Evolutionary conservation across 768 basidiomycete genomes (phyloP).

Genomic region (Pleurotus eryngii): DNA sequence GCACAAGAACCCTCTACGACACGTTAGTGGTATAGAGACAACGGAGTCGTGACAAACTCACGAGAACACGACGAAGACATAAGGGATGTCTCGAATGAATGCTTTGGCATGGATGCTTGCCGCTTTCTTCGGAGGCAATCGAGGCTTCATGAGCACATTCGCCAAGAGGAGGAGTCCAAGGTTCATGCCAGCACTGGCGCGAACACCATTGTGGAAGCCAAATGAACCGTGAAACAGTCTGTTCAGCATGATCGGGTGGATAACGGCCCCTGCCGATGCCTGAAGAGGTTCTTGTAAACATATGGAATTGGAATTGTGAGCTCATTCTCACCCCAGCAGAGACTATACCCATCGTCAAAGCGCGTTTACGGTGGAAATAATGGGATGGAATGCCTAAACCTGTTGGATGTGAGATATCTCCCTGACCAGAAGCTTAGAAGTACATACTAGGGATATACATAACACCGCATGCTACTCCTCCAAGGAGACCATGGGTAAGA

Average conservation of each 20-base stretch:
- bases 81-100: constrained; percentile 30
- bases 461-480: constrained; percentile 47
- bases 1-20: constrained; percentile 21
- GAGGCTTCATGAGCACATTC: constrained; percentile 28
- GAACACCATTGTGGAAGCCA: constrained; percentile 39
- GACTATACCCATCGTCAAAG: constrained; percentile 53
- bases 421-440: no score
- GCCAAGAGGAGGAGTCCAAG: constrained; percentile 29
- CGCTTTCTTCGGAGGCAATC: constrained; percentile 29
- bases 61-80: constrained; percentile 19
- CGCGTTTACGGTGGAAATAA: constrained; percentile 44
- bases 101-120: constrained; percentile 19
- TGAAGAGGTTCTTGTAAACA: neutral
- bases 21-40: neutral
- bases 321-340: constrained; percentile 1
- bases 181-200: constrained; percentile 36
- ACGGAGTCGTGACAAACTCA: constrained; percentile 4
- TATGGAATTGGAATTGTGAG: neutral
- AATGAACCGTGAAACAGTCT: constrained; percentile 31
- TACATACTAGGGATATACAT: constrained; percentile 36
- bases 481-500: constrained; percentile 45
- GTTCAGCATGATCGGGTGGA: constrained; percentile 62
- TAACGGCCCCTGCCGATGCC: constrained; percentile 37
- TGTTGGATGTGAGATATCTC: constrained; percentile 8
- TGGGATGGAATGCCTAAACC: constrained; percentile 48